phyloP scores from a whole-genome alignment of 2,329 filamentous ascomycete genomes.

The Diaporthe citriasiana region DNA sequence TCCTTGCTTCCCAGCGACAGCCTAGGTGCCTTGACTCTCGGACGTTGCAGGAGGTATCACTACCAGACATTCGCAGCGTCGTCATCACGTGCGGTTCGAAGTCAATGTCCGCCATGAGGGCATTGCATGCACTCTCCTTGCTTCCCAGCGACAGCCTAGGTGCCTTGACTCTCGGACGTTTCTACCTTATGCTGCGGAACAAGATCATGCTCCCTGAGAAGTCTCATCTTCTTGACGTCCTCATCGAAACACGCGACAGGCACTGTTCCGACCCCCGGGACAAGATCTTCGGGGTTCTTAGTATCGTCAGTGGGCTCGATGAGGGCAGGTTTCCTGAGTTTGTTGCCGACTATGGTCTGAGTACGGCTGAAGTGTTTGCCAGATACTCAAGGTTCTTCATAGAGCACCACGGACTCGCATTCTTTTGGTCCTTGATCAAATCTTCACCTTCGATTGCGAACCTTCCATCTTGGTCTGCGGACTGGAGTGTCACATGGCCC shows the following conservation, averaged over 20 bases:
- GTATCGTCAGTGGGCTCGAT: not conserved
- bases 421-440: slow-evolving; percentile 8
- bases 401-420: not conserved
- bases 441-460: not conserved
- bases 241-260: not conserved
- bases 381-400: not conserved
- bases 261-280: not conserved
- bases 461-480: slow-evolving; percentile 1
- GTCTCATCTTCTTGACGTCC: slow-evolving; percentile 1
- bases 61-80: no score
- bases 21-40: no score
- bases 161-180: not conserved
- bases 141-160: no score
- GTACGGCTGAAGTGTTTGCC: not conserved
- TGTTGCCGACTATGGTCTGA: not conserved
- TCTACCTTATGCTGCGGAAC: not conserved
- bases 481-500: slow-evolving; percentile 1
- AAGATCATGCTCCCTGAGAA: not conserved
- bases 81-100: no score
- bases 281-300: not conserved
- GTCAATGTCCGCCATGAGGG: no score
- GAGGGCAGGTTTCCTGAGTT: not conserved
- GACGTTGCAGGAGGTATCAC: no score
- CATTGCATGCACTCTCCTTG: no score
- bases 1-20: no score